phyloP scores from a whole-genome alignment of 129 eudicot species.

The Calendula officinalis region DNA sequence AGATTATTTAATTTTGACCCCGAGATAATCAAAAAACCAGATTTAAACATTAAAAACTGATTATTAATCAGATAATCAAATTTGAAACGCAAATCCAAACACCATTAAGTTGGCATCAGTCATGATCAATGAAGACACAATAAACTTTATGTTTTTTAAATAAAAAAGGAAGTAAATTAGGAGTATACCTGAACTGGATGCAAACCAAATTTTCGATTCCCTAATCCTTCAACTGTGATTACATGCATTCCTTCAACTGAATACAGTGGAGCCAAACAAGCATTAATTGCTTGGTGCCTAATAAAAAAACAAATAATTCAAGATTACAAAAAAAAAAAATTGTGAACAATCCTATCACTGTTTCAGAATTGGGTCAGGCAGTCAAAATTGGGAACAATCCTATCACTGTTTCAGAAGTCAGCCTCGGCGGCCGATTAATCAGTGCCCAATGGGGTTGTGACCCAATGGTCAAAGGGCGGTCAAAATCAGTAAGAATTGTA shows the following conservation, averaged over 20 bases:
- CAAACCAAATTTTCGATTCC: conserved; percentile 68
- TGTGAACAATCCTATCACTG: background rate
- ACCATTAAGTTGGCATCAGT: background rate
- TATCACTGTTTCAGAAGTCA: too few relatives aligned
- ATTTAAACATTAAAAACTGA: background rate
- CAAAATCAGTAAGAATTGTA: too few relatives aligned
- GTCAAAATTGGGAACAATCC: background rate
- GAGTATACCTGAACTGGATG: conserved; percentile 94
- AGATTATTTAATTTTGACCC: background rate
- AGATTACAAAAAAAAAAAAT: too few relatives aligned
- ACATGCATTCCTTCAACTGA: conserved; percentile 99
- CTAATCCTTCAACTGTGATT: conserved; percentile 94
- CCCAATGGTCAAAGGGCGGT: too few relatives aligned
- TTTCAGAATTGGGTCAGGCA: too few relatives aligned
- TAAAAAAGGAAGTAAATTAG: background rate
- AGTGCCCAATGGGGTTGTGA: too few relatives aligned
- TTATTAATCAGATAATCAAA: background rate
- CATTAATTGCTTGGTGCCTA: conserved; percentile 95
- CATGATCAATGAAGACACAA: too few relatives aligned
- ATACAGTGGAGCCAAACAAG: conserved; percentile 95
- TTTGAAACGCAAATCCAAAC: background rate
- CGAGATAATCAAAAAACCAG: background rate
- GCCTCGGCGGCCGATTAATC: too few relatives aligned
- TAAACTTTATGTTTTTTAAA: too few relatives aligned
- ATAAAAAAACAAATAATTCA: background rate